A percentile compares a stretch with the other conserved stretches of the same genome.
These are phyloP conservation scores for Trametes hirsuta DNA, from an alignment of 1,284 basidiomycete species.

Conservation along the genomic window DNA sequence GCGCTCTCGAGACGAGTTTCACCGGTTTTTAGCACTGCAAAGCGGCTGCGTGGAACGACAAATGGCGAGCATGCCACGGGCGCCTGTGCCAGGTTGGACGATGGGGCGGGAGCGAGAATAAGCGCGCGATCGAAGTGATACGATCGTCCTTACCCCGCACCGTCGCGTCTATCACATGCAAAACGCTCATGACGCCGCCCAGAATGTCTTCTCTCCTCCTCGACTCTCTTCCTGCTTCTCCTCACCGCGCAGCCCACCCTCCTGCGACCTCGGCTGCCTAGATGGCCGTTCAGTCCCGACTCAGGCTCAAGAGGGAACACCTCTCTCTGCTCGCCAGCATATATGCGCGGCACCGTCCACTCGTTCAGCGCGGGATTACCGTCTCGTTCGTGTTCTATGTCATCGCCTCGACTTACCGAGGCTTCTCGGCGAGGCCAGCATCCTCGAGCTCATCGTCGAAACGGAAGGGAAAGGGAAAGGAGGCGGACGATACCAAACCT, in stretches of 20 bases:
- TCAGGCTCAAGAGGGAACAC: constrained; percentile 32
- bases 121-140: constrained; percentile 12
- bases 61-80: background rate
- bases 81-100: background rate
- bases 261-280: background rate
- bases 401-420: constrained; percentile 58
- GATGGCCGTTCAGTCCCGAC: constrained; percentile 36
- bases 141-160: constrained; percentile 13
- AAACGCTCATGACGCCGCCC: background rate
- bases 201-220: background rate
- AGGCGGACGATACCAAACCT: constrained; percentile 43
- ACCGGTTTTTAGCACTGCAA: background rate
- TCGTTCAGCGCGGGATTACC: constrained; percentile 71
- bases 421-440: constrained; percentile 48
- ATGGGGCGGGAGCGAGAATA: background rate
- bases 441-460: constrained; percentile 27
- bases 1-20: background rate
- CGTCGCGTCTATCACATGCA: constrained; percentile 22
- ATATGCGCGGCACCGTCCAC: constrained; percentile 68
- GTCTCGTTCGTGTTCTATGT: constrained; percentile 66
- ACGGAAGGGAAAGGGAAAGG: constrained; percentile 45
- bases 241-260: background rate
- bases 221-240: background rate
- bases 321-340: constrained; percentile 47
- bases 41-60: background rate